Percentiles rank a stretch among this genome's conserved stretches.
Conservation (phyloP, 2,329 filamentous ascomycete genomes). For the Diatrype stigma region DNA sequence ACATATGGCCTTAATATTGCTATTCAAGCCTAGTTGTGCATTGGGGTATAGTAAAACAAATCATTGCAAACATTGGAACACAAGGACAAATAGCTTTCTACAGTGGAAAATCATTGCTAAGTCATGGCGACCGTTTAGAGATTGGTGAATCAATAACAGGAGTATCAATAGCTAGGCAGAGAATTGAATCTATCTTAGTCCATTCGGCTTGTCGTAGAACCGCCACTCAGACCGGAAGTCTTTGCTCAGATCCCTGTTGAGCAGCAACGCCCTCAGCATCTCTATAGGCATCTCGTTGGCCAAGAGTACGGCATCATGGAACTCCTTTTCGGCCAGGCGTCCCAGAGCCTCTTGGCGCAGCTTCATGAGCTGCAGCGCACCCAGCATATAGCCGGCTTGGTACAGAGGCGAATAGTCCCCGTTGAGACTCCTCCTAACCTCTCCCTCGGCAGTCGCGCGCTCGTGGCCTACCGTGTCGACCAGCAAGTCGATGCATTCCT, state of each 20-base stretch:
- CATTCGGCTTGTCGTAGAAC: slow-evolving; percentile 44
- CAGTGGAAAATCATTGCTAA: too few species aligned
- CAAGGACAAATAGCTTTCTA: too few species aligned
- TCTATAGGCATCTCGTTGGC: slow-evolving; percentile 53
- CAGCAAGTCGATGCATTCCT: slow-evolving; percentile 53
- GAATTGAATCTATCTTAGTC: too few species aligned
- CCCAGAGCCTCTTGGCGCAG: slow-evolving; percentile 46
- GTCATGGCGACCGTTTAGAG: too few species aligned
- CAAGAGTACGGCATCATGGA: slow-evolving; percentile 49
- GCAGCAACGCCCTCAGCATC: slow-evolving; percentile 45
- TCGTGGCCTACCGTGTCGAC: slow-evolving; percentile 56
- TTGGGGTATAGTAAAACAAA: too few species aligned
- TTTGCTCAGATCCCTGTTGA: slow-evolving; percentile 33
- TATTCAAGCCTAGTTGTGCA: too few species aligned
- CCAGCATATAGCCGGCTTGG: slow-evolving; percentile 57
- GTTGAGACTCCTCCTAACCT: slow-evolving; percentile 52
- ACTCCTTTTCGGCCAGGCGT: slow-evolving; percentile 44
- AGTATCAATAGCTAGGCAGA: too few species aligned
- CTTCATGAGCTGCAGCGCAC: slow-evolving; percentile 51
- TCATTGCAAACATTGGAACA: too few species aligned
- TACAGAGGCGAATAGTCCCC: slow-evolving; percentile 55
- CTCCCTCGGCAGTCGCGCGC: slow-evolving; percentile 54
- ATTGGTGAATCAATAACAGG: too few species aligned
- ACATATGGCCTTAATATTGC: too few species aligned
- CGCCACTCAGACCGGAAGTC: slow-evolving; percentile 47